Percentiles rank a stretch among this genome's conserved stretches.
Evolutionary conservation across 345 rosid species (phyloP).

Genomic region (Adansonia digitata): DNA sequence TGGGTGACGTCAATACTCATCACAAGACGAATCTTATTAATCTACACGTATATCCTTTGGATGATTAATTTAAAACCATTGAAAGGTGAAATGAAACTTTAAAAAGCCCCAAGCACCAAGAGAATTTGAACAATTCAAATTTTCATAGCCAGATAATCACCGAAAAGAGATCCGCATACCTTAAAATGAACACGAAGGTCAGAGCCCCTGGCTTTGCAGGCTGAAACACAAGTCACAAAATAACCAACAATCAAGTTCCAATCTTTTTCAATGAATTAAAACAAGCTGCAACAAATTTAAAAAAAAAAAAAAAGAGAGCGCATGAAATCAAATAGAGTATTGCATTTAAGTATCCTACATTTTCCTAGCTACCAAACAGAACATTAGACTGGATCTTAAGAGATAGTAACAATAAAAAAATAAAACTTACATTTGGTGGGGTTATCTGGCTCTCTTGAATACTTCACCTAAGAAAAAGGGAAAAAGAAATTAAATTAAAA

Average conservation of each 20-base stretch:
- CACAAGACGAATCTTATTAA: background rate
- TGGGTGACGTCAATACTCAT: background rate
- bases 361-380: constrained; percentile 6
- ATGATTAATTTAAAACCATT: background rate
- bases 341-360: background rate
- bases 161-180: constrained; percentile 28
- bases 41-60: background rate
- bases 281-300: constrained; percentile 3
- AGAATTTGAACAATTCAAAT: background rate
- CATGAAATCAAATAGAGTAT: background rate
- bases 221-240: constrained; percentile 25
- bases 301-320: background rate
- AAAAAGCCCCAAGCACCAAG: background rate
- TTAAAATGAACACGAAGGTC: constrained; percentile 78
- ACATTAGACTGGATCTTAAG: background rate
- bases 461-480: constrained; percentile 48
- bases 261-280: background rate
- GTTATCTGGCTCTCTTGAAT: constrained; percentile 68
- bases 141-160: background rate
- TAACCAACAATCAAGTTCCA: background rate
- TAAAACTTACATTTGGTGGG: constrained; percentile 60
- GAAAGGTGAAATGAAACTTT: background rate
- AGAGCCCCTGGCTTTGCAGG: constrained; percentile 74
- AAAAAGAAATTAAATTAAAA: constrained; percentile 1
- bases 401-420: background rate